phyloP scores from a whole-genome alignment of 2,329 filamentous ascomycete genomes.

The Penicillium frequentans region DNA sequence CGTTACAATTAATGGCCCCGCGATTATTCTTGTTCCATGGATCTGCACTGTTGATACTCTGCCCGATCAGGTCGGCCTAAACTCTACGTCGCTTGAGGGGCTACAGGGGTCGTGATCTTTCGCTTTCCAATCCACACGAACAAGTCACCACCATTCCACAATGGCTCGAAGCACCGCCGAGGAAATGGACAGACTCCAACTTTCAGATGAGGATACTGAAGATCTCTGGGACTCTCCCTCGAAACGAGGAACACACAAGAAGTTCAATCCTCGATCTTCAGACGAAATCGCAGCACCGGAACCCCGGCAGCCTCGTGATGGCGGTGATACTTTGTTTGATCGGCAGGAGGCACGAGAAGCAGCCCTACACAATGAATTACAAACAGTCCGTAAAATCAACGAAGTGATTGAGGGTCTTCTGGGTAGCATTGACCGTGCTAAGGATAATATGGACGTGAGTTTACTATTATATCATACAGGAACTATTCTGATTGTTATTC shows the following conservation, averaged over 20 bases:
- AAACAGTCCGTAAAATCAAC: slow-evolving; percentile 83
- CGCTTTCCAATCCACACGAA: background rate
- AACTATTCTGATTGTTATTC: background rate
- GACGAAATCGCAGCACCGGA: slow-evolving; percentile 36
- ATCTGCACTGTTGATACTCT: slow-evolving; percentile 15
- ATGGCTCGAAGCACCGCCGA: slow-evolving; percentile 45
- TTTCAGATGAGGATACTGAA: slow-evolving; percentile 58
- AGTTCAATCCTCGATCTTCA: slow-evolving; percentile 27
- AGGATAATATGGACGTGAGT: slow-evolving; percentile 51
- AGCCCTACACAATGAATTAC: slow-evolving; percentile 73
- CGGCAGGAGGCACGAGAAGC: slow-evolving; percentile 69
- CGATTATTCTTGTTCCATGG: slow-evolving; percentile 8
- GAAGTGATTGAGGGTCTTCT: slow-evolving; percentile 69
- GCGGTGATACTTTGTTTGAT: slow-evolving; percentile 57
- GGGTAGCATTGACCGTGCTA: slow-evolving; percentile 47
- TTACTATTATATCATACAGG: background rate
- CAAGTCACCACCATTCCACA: background rate
- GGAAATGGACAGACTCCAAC: slow-evolving; percentile 52
- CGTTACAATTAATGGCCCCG: slow-evolving; percentile 6
- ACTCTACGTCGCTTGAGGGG: background rate
- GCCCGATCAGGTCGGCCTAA: slow-evolving; percentile 8
- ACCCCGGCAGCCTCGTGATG: slow-evolving; percentile 42
- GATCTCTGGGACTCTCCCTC: slow-evolving; percentile 61
- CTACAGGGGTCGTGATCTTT: background rate
- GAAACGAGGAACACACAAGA: slow-evolving; percentile 35